Base-by-base conservation (phyloP, 345 rosid genomes). In the Lepidium sativum region DNA sequence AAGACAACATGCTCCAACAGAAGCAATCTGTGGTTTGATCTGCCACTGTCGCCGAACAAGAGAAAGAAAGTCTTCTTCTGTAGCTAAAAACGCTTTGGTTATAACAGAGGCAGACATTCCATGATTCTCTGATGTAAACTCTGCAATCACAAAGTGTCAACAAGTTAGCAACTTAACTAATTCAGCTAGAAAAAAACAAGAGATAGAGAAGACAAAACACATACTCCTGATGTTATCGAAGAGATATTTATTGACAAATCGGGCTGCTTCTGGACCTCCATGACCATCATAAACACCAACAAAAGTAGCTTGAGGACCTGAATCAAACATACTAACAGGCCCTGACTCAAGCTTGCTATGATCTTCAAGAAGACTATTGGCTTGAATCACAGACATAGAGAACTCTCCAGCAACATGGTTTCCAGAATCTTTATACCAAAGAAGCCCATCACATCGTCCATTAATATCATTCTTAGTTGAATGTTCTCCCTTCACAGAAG, bases 21-120 rank as follows among this genome's bases (percentile, higher is more conserved):
- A 82, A 47, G 86, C 86, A 65, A 82, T 80, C 25, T 82, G 86
- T 8, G 84, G 86, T 60, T 78, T 82, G 2, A 64, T 69, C 42
- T 63, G 71, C 78, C 78, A 75, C 17, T 75, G 78, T 15, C 53
- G 60, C 52, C 74, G 70, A 29, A 75, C 78, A 64, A 75, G 78
- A 18, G 70, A 63, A 15, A 75, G 71, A 69, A 75, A 75, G 1
- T 64, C 78, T 34, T 75, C 78, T 21, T 75, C 78, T 2, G 75
- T 75, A 49, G 74, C 68, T 64, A 69, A 21, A 69, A 75, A 75
- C 10, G 78, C 78, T 57, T 75, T 69, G 3, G 70, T 75, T 18
- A 75, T 75, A 1, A 75, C 78, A 68, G 90, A 86, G 5, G 89
- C 84, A 3, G 98, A 91, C 96, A 95, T 88, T 51, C 89, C 95